A percentile compares a stretch with the other conserved stretches of the same genome.
phyloP scores from a whole-genome alignment of 192 early-diverging fungal genomes.

The Coemansia sp. region DNA sequence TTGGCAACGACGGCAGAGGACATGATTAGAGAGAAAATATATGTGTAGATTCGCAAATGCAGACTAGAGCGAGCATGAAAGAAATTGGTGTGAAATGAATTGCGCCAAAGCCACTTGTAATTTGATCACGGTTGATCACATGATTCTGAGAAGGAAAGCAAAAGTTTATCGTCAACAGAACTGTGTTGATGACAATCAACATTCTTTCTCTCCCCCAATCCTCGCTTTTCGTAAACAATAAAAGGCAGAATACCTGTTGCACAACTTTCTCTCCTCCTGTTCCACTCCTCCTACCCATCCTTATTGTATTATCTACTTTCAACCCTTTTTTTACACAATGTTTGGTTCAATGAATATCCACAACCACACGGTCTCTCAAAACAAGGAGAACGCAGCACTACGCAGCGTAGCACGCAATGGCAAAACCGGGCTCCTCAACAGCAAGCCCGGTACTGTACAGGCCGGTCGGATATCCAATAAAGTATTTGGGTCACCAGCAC shows the following conservation, averaged over 20 bases:
- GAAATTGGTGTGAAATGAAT: neutral
- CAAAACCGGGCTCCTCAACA: conserved; percentile 20
- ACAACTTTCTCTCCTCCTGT: conserved; percentile 3
- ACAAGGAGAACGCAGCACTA: conserved; percentile 41
- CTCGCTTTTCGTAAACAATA: neutral
- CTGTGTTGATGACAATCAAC: neutral
- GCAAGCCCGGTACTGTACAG: conserved; percentile 13
- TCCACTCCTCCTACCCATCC: neutral
- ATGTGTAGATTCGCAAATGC: neutral
- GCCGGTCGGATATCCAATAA: neutral
- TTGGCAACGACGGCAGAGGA: neutral
- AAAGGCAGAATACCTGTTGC: neutral
- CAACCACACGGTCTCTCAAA: conserved; percentile 12
- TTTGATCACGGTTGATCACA: too few relatives aligned
- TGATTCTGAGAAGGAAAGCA: too few relatives aligned
- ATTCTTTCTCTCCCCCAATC: neutral
- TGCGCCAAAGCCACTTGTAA: too few relatives aligned
- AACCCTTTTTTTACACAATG: conserved; percentile 12
- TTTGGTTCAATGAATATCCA: conserved; percentile 28
- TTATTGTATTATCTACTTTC: too few relatives aligned
- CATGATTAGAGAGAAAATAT: neutral
- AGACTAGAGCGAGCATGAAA: neutral
- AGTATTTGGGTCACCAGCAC: conserved; percentile 21
- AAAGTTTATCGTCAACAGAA: neutral
- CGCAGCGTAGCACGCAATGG: conserved; percentile 25